Evolutionary conservation across 257 asterid species (phyloP), one percentile per base, ranked within the genome.

Genomic region (Perilla frutescens): DNA sequence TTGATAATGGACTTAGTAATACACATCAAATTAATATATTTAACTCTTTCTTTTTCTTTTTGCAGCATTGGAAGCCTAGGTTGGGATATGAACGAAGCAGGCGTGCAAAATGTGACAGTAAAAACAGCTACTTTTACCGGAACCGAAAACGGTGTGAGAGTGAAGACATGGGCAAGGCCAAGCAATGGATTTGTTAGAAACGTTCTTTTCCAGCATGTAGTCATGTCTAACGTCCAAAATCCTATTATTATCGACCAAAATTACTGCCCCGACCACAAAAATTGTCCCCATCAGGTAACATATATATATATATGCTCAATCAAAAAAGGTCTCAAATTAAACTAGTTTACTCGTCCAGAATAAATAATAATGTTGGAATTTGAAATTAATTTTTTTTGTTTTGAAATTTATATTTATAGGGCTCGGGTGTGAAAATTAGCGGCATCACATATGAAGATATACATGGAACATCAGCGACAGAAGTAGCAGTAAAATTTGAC

Each of bases 141-240:
- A 12, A 86, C 93, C 0, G 70, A 86, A 57, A 88, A 88, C 41
- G 93, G 93, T 0, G 75, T 86, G 37, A 82, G 93, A 44, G 79
- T 88, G 66, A 88, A 88, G 77, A 86, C 93, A 51, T 88, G 93
- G 93, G 89, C 93, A 13, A 79, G 85, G 67, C 91, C 87, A 5
- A 86, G 91, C 84, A 81, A 63, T 32, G 93, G 87, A 37, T 88
- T 80, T n/a, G 93, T 86, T 5, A 60, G 74, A 29, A 14, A 77
- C 4, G 73, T 88, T 26, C 58, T 75, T 3, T 88, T 82, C 60
- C 82, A 84, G 14, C 84, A 86, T n/a, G 39, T 76, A 1, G 62
- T 65, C 2, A 86, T 86, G 88, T 14, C 20, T 29, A 77, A 84
- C n/a, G 93, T 88, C 69, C 20, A 75, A 67, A 88, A 88, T 63